A percentile compares a stretch with the other conserved stretches of the same genome.
These are phyloP conservation scores for Lasiodiplodia theobromae DNA, from an alignment of 2,329 filamentous ascomycete genomes.

Conservation along the genomic window DNA sequence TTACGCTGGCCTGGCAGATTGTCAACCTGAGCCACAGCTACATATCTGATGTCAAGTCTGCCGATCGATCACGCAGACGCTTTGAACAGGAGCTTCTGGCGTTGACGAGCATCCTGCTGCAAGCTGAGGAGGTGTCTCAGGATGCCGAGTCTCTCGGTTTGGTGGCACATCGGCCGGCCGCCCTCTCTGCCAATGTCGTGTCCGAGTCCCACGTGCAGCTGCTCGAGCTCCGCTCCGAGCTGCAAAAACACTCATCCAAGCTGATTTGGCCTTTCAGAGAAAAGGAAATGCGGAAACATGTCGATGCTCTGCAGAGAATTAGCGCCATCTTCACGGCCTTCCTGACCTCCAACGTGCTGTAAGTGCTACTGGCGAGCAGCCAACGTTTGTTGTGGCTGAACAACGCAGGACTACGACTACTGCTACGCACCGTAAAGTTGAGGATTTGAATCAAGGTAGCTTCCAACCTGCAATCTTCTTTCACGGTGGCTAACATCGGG, in stretches of 20 bases:
- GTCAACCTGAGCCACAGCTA: constrained; percentile 2
- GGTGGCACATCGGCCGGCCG: background rate
- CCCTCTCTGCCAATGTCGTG: background rate
- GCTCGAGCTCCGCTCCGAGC: background rate
- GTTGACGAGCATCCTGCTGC: background rate
- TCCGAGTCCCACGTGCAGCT: background rate
- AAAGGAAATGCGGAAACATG: background rate
- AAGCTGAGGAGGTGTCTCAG: background rate
- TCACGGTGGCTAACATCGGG: too few relatives aligned
- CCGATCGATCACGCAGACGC: background rate
- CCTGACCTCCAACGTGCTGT: background rate
- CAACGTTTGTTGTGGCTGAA: background rate
- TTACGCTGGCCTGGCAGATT: background rate
- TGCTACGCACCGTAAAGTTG: background rate
- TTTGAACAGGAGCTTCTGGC: background rate
- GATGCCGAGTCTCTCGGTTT: background rate
- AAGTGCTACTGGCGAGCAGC: background rate
- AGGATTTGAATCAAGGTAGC: background rate
- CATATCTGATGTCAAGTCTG: background rate
- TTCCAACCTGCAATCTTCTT: too few relatives aligned
- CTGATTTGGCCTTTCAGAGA: background rate
- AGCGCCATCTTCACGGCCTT: background rate
- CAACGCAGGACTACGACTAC: background rate
- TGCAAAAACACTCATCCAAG: background rate
- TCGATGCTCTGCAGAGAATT: background rate